These are phyloP conservation scores for Suillus occidentalis DNA, from an alignment of 768 basidiomycete species.

Conservation along the genomic window DNA sequence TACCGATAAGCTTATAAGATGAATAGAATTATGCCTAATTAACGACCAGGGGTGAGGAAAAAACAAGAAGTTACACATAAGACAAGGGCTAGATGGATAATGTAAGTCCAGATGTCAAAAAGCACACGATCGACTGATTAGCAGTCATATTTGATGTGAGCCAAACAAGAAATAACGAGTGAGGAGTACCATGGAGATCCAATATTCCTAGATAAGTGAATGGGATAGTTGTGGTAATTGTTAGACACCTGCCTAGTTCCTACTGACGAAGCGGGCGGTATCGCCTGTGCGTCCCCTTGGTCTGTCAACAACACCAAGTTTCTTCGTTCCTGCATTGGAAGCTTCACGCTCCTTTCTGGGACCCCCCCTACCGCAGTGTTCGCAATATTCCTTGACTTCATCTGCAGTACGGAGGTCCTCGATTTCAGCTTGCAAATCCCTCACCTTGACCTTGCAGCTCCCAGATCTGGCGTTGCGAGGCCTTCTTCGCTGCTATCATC, in stretches of 20 bases:
- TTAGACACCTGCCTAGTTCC: slow-evolving; percentile 15
- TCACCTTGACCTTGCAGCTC: slow-evolving; percentile 74
- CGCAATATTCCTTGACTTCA: slow-evolving; percentile 47
- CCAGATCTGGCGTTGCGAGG: slow-evolving; percentile 73
- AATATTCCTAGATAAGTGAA: slow-evolving; percentile 18
- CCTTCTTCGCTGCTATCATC: slow-evolving; percentile 52
- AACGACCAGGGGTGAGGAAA: background rate
- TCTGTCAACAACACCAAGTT: slow-evolving; percentile 52
- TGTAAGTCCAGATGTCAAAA: slow-evolving; percentile 14
- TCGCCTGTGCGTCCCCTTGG: slow-evolving; percentile 70
- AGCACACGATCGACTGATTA: slow-evolving; percentile 12
- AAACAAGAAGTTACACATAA: slow-evolving; percentile 3
- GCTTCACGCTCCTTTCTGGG: slow-evolving; percentile 10
- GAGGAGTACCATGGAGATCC: background rate
- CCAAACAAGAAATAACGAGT: slow-evolving; percentile 17
- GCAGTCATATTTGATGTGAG: slow-evolving; percentile 12
- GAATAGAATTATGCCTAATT: slow-evolving; percentile 13
- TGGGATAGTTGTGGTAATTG: slow-evolving; percentile 9
- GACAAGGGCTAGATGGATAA: slow-evolving; percentile 16
- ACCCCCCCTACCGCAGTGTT: slow-evolving; percentile 58
- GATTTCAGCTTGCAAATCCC: slow-evolving; percentile 68
- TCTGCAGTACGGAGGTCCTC: slow-evolving; percentile 50
- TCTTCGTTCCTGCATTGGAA: slow-evolving; percentile 25
- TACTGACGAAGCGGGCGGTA: slow-evolving; percentile 59
- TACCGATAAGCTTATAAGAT: slow-evolving; percentile 26